phyloP scores from a whole-genome alignment of 2,329 filamentous ascomycete species.

The Emydomyces testavorans region DNA sequence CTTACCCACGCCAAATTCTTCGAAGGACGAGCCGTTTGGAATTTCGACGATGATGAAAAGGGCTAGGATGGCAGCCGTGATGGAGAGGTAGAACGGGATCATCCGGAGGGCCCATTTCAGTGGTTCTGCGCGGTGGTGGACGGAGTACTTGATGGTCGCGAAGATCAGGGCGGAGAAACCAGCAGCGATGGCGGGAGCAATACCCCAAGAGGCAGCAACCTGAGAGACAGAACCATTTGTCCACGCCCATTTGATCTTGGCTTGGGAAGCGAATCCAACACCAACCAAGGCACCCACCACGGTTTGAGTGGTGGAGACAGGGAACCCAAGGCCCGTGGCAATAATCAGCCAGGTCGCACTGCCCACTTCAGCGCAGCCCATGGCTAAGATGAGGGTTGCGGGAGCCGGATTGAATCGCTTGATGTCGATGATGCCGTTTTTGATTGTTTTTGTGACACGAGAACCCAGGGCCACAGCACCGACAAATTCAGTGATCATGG shows the following conservation, averaged over 20 bases:
- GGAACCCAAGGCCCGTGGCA: slow-evolving; percentile 29
- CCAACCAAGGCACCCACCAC: slow-evolving; percentile 31
- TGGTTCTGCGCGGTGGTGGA: slow-evolving; percentile 40
- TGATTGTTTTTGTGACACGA: slow-evolving; percentile 36
- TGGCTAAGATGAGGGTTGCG: slow-evolving; percentile 31
- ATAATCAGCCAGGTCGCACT: slow-evolving; percentile 30
- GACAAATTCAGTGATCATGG: slow-evolving; percentile 41
- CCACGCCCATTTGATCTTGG: slow-evolving; percentile 35
- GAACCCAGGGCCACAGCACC: slow-evolving; percentile 44
- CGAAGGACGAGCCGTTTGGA: slow-evolving; percentile 24
- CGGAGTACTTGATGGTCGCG: slow-evolving; percentile 39
- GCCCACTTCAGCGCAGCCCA: slow-evolving; percentile 30
- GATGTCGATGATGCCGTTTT: slow-evolving; percentile 35
- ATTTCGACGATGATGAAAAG: slow-evolving; percentile 49
- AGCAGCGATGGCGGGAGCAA: slow-evolving; percentile 40
- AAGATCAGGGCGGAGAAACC: slow-evolving; percentile 42
- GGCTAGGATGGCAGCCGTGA: slow-evolving; percentile 40
- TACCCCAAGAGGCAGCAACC: slow-evolving; percentile 39
- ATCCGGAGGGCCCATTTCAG: slow-evolving; percentile 41
- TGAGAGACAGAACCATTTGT: slow-evolving; percentile 37
- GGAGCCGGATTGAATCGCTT: slow-evolving; percentile 28
- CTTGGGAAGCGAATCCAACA: slow-evolving; percentile 25
- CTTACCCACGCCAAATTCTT: slow-evolving; percentile 24
- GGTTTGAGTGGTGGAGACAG: slow-evolving; percentile 35
- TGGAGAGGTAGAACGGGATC: slow-evolving; percentile 40